These are phyloP conservation scores for Tricholoma sp. DNA, from an alignment of 768 basidiomycete genomes.

Conservation along the genomic window DNA sequence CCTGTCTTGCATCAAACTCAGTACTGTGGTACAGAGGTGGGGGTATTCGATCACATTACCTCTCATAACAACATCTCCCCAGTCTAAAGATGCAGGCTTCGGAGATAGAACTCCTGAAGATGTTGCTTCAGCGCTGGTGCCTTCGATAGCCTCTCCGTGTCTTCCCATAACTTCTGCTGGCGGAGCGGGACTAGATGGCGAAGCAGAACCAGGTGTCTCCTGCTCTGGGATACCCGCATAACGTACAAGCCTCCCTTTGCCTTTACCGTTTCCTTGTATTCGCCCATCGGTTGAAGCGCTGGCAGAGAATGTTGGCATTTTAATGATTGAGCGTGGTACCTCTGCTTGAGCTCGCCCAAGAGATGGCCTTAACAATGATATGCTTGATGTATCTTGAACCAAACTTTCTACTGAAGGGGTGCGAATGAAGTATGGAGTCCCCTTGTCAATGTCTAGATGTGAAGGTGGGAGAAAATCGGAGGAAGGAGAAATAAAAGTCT, in stretches of 20 bases:
- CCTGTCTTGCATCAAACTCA: constrained; percentile 50
- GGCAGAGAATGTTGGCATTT: constrained; percentile 9
- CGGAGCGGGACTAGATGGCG: constrained; percentile 38
- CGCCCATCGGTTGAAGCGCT: constrained; percentile 5
- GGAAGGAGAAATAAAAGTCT: constrained; percentile 23
- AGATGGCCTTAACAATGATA: constrained; percentile 11
- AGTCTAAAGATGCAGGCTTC: constrained; percentile 19
- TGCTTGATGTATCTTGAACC: constrained; percentile 11
- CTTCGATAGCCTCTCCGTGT: constrained; percentile 47
- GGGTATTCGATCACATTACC: constrained; percentile 39
- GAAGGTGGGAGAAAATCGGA: constrained; percentile 9
- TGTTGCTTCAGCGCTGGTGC: constrained; percentile 61
- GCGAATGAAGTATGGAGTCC: constrained; percentile 1
- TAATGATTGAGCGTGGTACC: constrained; percentile 15
- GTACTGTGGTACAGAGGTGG: neutral
- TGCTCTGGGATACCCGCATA: constrained; percentile 26
- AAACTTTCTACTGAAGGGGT: constrained; percentile 4
- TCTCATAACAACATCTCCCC: constrained; percentile 64
- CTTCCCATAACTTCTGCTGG: constrained; percentile 67
- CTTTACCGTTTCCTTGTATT: constrained; percentile 17
- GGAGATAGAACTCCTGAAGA: constrained; percentile 10
- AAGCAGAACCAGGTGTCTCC: constrained; percentile 28
- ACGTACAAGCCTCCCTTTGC: constrained; percentile 31
- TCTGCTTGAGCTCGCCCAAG: constrained; percentile 11
- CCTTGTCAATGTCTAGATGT: constrained; percentile 1